Evolutionary conservation across 352 stramenopile genomes (phyloP), one percentile per base, ranked within the genome.

Genomic region (Aphanomyces stellatus): DNA sequence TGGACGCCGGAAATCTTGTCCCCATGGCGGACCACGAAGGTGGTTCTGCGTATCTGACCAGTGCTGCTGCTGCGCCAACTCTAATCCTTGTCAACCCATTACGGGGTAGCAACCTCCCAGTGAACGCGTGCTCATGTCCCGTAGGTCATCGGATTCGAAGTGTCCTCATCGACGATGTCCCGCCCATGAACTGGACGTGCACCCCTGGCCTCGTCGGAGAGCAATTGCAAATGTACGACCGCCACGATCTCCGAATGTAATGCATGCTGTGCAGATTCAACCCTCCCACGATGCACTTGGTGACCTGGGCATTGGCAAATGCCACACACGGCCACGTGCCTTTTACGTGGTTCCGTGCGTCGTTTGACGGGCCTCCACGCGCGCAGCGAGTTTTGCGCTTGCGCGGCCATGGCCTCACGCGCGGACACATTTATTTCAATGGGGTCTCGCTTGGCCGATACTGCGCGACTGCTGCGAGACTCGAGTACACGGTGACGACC

Each of bases 261-360:
- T n/a, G n/a, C n/a, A n/a, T n/a, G n/a, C n/a, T n/a, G n/a, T 34
- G 31, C 51, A 67, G 60, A 13, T 59, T 67, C 33, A n/a, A 60
- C 19, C 41, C 40, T 2, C 27, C 24, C 19, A 34, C n/a, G 24
- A 24, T 67, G 60, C 28, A 11, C 3, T 59, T 41, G 13, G 60
- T 67, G 33, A 30, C 19, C 6, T 67, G 60, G 60, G 24, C n/a
- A 11, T 25, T 17, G 15, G 22, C 2, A 10, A 7, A 10, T 6
- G 43, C n/a, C n/a, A n/a, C n/a, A n/a, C n/a, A 40, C 17, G 17
- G 7, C 24, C 28, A 33, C 4, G 19, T 13, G 10, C 60, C 60
- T 13, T 31, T 67, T 22, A 59, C 60, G 10, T 67, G 60, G 60
- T 17, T 59, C 19, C 34, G 42, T 19, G 22, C 33, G 33, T 35